Base-by-base conservation (phyloP, 2,329 filamentous ascomycete genomes). In the Alternaria rosae region DNA sequence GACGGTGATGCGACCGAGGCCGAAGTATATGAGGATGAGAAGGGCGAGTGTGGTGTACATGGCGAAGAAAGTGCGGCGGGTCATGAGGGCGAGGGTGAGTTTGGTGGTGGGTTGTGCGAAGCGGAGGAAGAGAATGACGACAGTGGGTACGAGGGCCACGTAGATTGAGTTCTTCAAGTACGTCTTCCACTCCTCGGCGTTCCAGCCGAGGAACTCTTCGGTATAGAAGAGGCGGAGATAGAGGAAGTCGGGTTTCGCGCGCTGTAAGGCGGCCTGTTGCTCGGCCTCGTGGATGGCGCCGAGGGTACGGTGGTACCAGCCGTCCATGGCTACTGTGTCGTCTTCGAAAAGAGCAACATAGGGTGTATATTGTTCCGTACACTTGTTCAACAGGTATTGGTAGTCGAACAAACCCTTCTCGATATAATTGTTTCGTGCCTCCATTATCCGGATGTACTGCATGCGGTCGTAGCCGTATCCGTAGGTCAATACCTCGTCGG, bases 171-270 rank as follows among this genome's bases (percentile, higher is more conserved):
- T 76, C 42, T 74, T 70, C 5, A 82, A 59, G 54, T 82, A 82
- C 5, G 57, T 72, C 0, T 54, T 63, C 81, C 80, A 82, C 41
- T 79, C 67, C 63, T 83, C 81, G 8, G 71, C 71, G 54, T 83
- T 82, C 82, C 82, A 84, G 54, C 82, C 81, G 4, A 82, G 74
- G 47, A 81, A 80, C 52, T 80, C 72, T 56, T 84, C 81, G 0
- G 81, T 82, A 60, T 82, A 83, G 71, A 84, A 84, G 12, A 84
- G 72, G 3, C 82, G 81, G 17, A 84, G 72, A 65, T 84, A 83
- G 7, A 83, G 70, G 65, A 78, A 79, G 26, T 76, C 70, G 25
- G 70, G 62, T 13, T 67, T 70, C 10, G 68, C 66, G 17, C 65
- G 69, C 41, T 61, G 62, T 25, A 70, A 48, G 15, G 64, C 66